Percentiles rank a stretch among this genome's conserved stretches.
These are phyloP conservation scores for Flaveria ramosissima DNA, from an alignment of 129 eudicot species.

Conservation along the genomic window DNA sequence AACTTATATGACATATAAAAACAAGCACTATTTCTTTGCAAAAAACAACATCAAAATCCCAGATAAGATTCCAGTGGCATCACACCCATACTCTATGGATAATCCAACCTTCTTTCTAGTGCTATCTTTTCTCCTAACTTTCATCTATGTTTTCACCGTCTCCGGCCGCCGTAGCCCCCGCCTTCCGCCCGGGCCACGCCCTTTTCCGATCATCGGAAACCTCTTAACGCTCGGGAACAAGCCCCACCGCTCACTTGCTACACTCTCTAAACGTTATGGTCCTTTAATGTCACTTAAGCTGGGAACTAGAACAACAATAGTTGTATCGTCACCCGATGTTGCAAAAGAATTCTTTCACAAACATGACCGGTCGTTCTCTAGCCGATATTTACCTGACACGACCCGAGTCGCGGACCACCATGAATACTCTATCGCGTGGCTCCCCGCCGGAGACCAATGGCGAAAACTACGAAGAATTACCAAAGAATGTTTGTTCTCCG, in stretches of 20 bases:
- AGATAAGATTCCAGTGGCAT: not conserved
- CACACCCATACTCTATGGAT: not conserved
- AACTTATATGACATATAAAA: too few relatives aligned
- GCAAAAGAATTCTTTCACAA: not conserved
- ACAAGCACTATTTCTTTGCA: too few relatives aligned
- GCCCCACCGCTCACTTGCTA: conserved; percentile 2
- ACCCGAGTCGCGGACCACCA: not conserved
- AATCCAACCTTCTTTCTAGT: not conserved
- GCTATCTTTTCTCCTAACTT: not conserved
- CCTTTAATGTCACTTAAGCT: conserved; percentile 6
- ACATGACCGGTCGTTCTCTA: not conserved
- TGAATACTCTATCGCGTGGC: not conserved
- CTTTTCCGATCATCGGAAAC: conserved; percentile 2
- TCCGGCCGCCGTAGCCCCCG: not conserved
- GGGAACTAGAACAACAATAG: conserved; percentile 2
- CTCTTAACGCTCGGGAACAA: not conserved
- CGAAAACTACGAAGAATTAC: not conserved
- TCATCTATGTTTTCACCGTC: not conserved
- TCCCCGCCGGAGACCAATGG: conserved; percentile 2
- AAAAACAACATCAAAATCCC: not conserved
- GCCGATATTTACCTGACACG: not conserved
- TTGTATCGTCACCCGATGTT: not conserved
- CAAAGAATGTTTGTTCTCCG: conserved; percentile 10
- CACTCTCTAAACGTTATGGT: not conserved
- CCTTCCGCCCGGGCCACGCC: not conserved